Evolutionary conservation across 768 basidiomycete genomes (phyloP), one percentile per base, ranked within the genome.

Genomic region (Rhizopogon roseolus): DNA sequence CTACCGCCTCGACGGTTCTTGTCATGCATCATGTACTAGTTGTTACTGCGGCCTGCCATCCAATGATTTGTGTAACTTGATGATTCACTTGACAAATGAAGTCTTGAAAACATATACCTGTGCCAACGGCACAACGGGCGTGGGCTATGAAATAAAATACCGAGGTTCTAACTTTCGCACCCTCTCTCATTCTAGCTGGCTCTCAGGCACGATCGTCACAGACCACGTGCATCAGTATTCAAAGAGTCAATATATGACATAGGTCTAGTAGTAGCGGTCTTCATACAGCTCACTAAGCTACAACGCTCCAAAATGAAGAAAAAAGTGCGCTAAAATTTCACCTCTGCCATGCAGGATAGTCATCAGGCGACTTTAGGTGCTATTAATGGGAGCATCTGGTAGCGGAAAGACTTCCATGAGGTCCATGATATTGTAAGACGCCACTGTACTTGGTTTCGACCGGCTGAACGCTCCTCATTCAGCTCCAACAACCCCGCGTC

Each of bases 351-450:
- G 22, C 7, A 54, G 32, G 42, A 25, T 16, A 27, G 5, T 49
- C 43, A 42, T 50, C 25, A 45, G 36, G 36, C 7, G 14, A 13
- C 11, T 25, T 28, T 50, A 98, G 95, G 93, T 98, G 43, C 84
- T 99, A 62, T 79, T 98, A 57, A 99, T 99, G 97, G 97, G 97
- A 60, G 93, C 94, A 64, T 93, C 90, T 19, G 92, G 91, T 58
- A 92, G 90, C 64, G 90, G 90, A 53, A 93, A 92, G 77, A 98
- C 96, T 10, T 98, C 96, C 5, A 99, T 99, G 97, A 84, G 97
- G 51, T 95, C 94, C 27, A 88, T 99, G 70, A 98, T 99, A 66
- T 99, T 99, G 93, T 95, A 73, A 75, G 91, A 11, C 36, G 17
- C 27, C 19, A 8, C 45, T 16, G 36, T 34, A 36, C 45, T 48